Evolutionary conservation across 1,284 basidiomycete species (phyloP), one percentile per base, ranked within the genome.

Genomic region (Cronartium quercuum): DNA sequence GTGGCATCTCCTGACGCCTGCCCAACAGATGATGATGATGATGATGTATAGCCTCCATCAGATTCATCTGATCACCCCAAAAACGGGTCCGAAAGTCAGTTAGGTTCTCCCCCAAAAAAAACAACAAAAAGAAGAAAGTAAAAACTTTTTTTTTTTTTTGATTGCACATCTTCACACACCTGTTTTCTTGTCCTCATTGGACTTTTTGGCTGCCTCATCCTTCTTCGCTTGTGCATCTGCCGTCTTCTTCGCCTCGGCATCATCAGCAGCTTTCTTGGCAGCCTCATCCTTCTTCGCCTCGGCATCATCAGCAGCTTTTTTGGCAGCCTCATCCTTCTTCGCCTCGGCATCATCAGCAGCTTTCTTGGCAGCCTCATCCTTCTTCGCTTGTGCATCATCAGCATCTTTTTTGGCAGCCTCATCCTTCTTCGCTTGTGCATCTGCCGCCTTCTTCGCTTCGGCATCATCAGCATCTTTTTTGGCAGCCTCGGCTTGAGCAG

Each of bases 191-290:
- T n/a, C n/a, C 51, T 55, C 51, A n/a, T 55, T 29, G 51, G 51
- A n/a, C 51, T 55, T 55, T n/a, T n/a, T 21, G 6, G 47, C 51
- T 7, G 51, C 51, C 7, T 6, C 51, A n/a, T 55, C 51, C 18
- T 55, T 55, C 1, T 75, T 75, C 7, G 76, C 76, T n/a, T 65
- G 68, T 4, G 75, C 76, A 7, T 77, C 76, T 18, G 42, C 13
- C 58, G 57, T 76, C 12, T 71, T 76, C 0, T 66, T 66, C 2
- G 75, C 68, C 6, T 76, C 51, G 37, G 77, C 38, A 3, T 78
- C 77, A 40, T 74, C 68, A 55, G 76, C 77, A 55, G 77, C 67
- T 10, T 77, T 67, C 77, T 78, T 78, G 1, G 51, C 51, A 51
- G 76, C 77, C n/a, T 61, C 76, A 12, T 66, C 55, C 3, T 65